Evolutionary conservation across 352 stramenopile genomes (phyloP), one percentile per base, ranked within the genome.

Genomic region (Pseudoperonospora humuli): DNA sequence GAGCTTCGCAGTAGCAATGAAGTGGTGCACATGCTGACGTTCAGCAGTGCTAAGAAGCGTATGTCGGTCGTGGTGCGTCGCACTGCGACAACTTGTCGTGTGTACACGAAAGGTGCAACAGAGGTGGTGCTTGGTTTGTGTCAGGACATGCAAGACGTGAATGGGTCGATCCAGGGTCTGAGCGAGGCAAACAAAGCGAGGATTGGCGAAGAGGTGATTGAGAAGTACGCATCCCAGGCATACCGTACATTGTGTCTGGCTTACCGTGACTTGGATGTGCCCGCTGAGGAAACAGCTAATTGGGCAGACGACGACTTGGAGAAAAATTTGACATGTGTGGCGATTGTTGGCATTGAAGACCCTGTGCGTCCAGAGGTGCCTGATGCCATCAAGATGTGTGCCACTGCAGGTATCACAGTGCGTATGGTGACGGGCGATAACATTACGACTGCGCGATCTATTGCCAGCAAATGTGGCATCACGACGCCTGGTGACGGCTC

Each of bases 221-320:
- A 84, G 42, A 72, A 87, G 46, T 92, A 88, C 52, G 72, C 81
- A 27, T 54, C 52, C 4, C 62, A 73, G 57, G 80, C 40, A 33
- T 89, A 81, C 27, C 86, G 85, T 25, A 94, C 74, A 41, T 47
- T 93, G 35, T 91, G 80, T 18, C 56, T 93, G 29, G 71, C 77
- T 9, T 81, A 96, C 58, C 78, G 74, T 32, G 70, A 91, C 35
- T 56, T 91, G 27, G 61, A 77, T 13, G 47, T 54, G n/a, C 50
- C 45, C 11, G 47, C 55, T 19, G 56, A 63, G 31, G 66, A 68
- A 3, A 61, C 41, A 9, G 47, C 17, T 13, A 52, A 58, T 28
- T 68, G 59, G 59, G 34, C 49, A 23, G 64, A 92, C 11, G 76
- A 90, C 4, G 76, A 81, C 17, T 36, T 87, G 32, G 75, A 90